Evolutionary conservation across 2,329 filamentous ascomycete species (phyloP).

Genomic region (Gremmenia infestans): DNA sequence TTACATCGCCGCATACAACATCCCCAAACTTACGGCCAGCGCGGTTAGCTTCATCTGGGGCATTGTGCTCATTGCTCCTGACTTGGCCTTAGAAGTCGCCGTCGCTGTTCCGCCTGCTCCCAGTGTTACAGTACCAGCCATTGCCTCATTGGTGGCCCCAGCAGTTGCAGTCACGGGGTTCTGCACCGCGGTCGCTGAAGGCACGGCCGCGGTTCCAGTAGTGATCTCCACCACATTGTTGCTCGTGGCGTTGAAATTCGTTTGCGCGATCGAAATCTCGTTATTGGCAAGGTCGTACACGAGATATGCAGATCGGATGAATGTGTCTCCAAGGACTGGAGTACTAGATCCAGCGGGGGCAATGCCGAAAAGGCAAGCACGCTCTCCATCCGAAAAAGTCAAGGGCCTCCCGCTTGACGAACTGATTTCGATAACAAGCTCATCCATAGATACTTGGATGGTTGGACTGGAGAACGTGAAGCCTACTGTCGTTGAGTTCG

Average conservation of each 20-base stretch:
- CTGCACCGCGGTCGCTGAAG: constrained; percentile 46
- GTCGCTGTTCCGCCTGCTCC: neutral
- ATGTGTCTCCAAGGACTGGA: constrained; percentile 68
- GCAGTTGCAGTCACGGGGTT: constrained; percentile 46
- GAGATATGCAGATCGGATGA: constrained; percentile 68
- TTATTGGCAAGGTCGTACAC: constrained; percentile 72
- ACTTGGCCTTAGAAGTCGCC: constrained; percentile 15
- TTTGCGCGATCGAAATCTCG: constrained; percentile 65
- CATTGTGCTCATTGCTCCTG: constrained; percentile 3
- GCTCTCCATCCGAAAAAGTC: constrained; percentile 47
- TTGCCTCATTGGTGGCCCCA: constrained; percentile 7
- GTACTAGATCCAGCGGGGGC: constrained; percentile 50
- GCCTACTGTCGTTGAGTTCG: constrained; percentile 38
- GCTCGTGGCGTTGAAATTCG: constrained; percentile 52
- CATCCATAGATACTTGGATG: constrained; percentile 52
- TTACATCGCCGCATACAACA: constrained; percentile 25
- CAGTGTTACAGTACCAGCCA: constrained; percentile 11
- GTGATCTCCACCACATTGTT: constrained; percentile 52
- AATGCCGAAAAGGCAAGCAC: constrained; percentile 64
- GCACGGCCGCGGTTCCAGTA: constrained; percentile 44
- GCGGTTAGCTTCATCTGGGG: constrained; percentile 17
- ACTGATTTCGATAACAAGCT: constrained; percentile 52
- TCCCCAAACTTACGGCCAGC: constrained; percentile 22
- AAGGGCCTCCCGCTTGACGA: constrained; percentile 41
- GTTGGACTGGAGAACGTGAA: constrained; percentile 51